Evolutionary conservation across 2,329 filamentous ascomycete genomes (phyloP), one percentile per base, ranked within the genome.

Genomic region (Colletotrichum sp.): DNA sequence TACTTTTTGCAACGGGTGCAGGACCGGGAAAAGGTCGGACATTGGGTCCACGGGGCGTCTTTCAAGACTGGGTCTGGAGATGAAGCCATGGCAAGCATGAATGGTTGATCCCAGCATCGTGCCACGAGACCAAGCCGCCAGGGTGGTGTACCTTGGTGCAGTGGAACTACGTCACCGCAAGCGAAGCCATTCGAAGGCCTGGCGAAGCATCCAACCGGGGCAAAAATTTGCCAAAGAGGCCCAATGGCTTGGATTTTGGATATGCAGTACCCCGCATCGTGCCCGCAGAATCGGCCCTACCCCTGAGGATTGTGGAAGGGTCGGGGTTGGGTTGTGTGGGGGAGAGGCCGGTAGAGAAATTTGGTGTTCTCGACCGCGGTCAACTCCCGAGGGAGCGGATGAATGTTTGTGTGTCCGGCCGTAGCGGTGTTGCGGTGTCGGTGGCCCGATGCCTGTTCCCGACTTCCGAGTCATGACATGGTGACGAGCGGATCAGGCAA

Each of bases 251-350:
- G 71, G 71, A 59, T 63, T 33, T 24, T 51, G 38, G 29, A 13
- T 31, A 33, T 66, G 38, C 63, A 18, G 43, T 57, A 57, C 71
- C 71, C 71, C 71, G 71, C 71, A 67, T 66, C 55, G 68, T 57
- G 29, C 33, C 33, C 54, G 71, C 71, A 67, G 43, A 67, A 67
- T 73, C 68, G 71, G 71, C 68, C 71, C 62, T 73, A 55, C 63
- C 62, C 68, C 27, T 54, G 21, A 54, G 55, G 24, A 47, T 51
- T 73, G 68, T 67, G 69, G 69, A 27, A 67, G 71, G 36, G 66
- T 71, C 62, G 71, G 71, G 68, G 71, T 66, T 66, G 68, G 62
- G 55, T 63, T 59, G 62, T 65, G 71, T 66, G 71, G 71, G 58
- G 71, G 43, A 70, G 55, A 36, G 18, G 34, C 58, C 58, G 51